Evolutionary conservation across 2,329 filamentous ascomycete genomes (phyloP).

Genomic region (Gaeumannomyces tritici): DNA sequence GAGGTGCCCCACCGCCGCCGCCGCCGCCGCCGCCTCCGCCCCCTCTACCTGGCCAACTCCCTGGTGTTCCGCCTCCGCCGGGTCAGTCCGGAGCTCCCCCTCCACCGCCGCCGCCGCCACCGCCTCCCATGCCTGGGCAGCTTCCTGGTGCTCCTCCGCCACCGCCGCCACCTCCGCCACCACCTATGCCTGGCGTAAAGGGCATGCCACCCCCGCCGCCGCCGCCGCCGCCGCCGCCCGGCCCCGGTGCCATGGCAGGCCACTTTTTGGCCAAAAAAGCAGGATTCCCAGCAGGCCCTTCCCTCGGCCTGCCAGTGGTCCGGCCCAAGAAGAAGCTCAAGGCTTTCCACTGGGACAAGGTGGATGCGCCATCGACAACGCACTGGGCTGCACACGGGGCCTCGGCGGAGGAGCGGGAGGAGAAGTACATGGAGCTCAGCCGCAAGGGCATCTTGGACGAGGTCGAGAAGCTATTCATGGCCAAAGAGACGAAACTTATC

Average conservation of each 20-base stretch:
- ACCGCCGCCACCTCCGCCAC: constrained; percentile 27
- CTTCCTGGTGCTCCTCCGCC: constrained; percentile 14
- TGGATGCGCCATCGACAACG: constrained; percentile 82
- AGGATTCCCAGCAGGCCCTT: constrained; percentile 41
- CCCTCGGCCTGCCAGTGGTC: constrained; percentile 66
- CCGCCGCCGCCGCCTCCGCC: constrained; percentile 40
- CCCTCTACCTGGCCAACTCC: constrained; percentile 28
- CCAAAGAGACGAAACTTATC: constrained; percentile 89
- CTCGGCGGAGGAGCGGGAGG: constrained; percentile 81
- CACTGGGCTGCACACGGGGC: constrained; percentile 85
- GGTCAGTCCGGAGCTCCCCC: constrained; percentile 17
- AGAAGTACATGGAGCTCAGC: constrained; percentile 89
- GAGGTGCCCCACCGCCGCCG: constrained; percentile 40
- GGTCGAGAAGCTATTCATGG: constrained; percentile 94
- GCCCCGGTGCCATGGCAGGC: constrained; percentile 61
- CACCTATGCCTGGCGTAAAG: constrained; percentile 30
- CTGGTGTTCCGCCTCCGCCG: constrained; percentile 20
- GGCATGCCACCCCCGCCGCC: constrained; percentile 29
- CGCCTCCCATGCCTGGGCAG: constrained; percentile 28
- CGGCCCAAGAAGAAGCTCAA: constrained; percentile 99
- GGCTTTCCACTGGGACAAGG: constrained; percentile 98
- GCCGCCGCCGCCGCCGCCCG: constrained; percentile 51
- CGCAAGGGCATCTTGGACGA: constrained; percentile 94
- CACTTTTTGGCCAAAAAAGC: constrained; percentile 64
- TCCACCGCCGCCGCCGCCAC: constrained; percentile 25